A percentile compares a stretch with the other conserved stretches of the same genome.
phyloP scores from a whole-genome alignment of 2,329 filamentous ascomycete genomes.

The Beauveria australis region DNA sequence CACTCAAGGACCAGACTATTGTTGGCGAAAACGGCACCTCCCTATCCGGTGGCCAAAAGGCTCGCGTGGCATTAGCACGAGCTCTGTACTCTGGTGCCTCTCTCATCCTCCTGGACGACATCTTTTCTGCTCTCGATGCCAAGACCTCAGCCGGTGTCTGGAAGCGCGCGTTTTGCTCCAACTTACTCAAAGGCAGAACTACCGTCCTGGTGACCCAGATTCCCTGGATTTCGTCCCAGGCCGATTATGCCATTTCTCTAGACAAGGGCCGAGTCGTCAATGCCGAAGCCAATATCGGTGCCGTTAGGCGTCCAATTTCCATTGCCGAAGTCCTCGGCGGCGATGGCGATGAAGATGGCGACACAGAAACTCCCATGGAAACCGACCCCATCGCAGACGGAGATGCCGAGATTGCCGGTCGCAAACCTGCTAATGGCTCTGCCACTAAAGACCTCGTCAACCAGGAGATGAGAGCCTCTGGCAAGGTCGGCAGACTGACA shows the following conservation, averaged over 20 bases:
- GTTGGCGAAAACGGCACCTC: constrained; percentile 49
- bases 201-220: constrained; percentile 50
- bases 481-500: constrained; percentile 35
- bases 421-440: constrained; percentile 29
- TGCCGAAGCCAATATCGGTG: constrained; percentile 36
- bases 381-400: constrained; percentile 21
- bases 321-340: constrained; percentile 30
- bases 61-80: constrained; percentile 47
- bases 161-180: constrained; percentile 49
- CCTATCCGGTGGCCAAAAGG: constrained; percentile 49
- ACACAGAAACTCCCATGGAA: constrained; percentile 20
- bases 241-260: constrained; percentile 37
- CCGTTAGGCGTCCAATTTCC: constrained; percentile 36
- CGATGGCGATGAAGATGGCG: constrained; percentile 26
- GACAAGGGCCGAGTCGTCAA: constrained; percentile 36
- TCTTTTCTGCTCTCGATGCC: constrained; percentile 51
- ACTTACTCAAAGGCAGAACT: constrained; percentile 45
- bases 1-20: constrained; percentile 40
- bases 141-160: constrained; percentile 49
- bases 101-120: constrained; percentile 49
- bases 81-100: constrained; percentile 49
- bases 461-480: constrained; percentile 40
- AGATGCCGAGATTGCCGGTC: constrained; percentile 20
- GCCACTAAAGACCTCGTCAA: constrained; percentile 34
- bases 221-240: constrained; percentile 43